Percentiles rank a stretch among this genome's conserved stretches.
These are phyloP conservation scores for Rutidosis leptorrhynchoides DNA, from an alignment of 129 eudicot species.

Conservation along the genomic window DNA sequence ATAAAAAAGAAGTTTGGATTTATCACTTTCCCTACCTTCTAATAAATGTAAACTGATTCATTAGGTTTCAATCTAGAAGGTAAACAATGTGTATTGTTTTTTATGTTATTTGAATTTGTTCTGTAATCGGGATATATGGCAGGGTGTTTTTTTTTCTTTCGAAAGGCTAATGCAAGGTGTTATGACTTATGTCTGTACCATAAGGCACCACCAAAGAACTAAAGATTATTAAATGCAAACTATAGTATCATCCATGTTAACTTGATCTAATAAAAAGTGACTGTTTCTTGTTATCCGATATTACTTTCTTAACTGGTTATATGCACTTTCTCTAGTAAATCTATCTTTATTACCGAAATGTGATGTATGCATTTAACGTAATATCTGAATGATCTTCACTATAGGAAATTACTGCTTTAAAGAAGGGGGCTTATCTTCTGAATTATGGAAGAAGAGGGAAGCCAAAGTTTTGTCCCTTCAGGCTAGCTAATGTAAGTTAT, in stretches of 20 bases:
- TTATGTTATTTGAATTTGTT: not conserved
- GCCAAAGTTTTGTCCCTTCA: slow-evolving; percentile 90
- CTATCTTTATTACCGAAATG: not conserved
- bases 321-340: not conserved
- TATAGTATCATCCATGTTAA: not conserved
- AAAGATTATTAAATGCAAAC: not conserved
- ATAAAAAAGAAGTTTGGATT: too few species aligned
- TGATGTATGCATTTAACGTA: slow-evolving; percentile 20
- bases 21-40: too few species aligned
- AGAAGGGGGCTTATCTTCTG: slow-evolving; percentile 87
- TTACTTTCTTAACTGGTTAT: not conserved
- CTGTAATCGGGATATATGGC: slow-evolving; percentile 6
- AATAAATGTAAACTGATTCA: slow-evolving; percentile 1
- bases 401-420: slow-evolving; percentile 97
- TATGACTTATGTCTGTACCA: slow-evolving; percentile 2
- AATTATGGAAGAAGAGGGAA: slow-evolving; percentile 97
- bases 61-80: slow-evolving; percentile 4
- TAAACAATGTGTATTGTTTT: slow-evolving; percentile 4
- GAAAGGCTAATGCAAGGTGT: slow-evolving; percentile 9
- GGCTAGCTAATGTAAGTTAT: slow-evolving; percentile 86
- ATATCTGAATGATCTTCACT: slow-evolving; percentile 32
- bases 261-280: not conserved
- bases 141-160: not conserved
- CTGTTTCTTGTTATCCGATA: not conserved
- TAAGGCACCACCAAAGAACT: not conserved